These are phyloP conservation scores for Gracilariopsis chorda DNA, from an alignment of 23 red algal species.

Conservation along the genomic window DNA sequence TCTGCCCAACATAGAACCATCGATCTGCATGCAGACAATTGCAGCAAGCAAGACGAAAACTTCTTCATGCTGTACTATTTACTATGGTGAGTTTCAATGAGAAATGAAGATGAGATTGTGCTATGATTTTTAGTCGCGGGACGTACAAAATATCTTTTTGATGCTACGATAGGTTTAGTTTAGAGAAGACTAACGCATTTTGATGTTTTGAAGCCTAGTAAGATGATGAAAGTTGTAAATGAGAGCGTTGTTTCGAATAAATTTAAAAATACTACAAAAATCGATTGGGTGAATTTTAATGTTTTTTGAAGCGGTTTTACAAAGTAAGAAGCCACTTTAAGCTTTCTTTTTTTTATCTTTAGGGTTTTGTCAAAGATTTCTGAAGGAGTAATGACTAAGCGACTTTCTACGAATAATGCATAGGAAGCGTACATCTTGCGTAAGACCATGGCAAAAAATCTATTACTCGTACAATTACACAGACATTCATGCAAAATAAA, in stretches of 20 bases:
- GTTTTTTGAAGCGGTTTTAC: background rate
- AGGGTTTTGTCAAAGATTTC: background rate
- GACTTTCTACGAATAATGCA: background rate
- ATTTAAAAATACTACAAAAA: background rate
- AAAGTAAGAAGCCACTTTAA: background rate
- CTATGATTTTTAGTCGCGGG: background rate
- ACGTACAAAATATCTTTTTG: constrained; percentile 6
- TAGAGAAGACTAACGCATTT: background rate
- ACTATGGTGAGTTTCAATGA: background rate
- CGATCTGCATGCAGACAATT: constrained; percentile 41
- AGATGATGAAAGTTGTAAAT: constrained; percentile 11
- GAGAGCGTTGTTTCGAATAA: background rate
- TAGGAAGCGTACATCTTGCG: too few species aligned
- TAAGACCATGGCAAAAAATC: too few species aligned
- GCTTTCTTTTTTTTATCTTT: background rate
- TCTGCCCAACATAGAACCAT: background rate
- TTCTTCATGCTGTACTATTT: constrained; percentile 6
- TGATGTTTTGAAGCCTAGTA: background rate
- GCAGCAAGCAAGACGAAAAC: background rate
- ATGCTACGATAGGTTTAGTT: background rate
- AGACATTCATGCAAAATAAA: too few species aligned
- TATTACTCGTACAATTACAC: too few species aligned
- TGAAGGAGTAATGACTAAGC: background rate
- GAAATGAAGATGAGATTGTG: background rate
- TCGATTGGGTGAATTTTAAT: background rate